Base-by-base conservation (phyloP, 345 rosid genomes). In the Hypericum perforatum region DNA sequence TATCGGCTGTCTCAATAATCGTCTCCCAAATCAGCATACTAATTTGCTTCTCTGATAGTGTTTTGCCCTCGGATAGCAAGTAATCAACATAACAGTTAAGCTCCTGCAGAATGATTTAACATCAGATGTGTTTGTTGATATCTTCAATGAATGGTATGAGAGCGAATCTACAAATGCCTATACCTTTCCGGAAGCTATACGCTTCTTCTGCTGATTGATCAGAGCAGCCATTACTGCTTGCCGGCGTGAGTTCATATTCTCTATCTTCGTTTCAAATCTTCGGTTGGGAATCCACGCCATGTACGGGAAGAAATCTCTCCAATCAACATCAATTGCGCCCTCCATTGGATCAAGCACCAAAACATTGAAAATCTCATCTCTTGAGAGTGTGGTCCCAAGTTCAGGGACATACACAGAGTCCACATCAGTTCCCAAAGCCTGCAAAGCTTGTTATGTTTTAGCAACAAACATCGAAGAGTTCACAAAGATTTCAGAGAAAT, bases 271-370 rank as follows among this genome's bases (percentile, higher is more conserved):
- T 57, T 88, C 94, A 4, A 74, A 66, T 40, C 69, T 65, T 46
- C 61, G 73, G 56, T 77, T 87, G 0, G 98, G 96, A 65, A 87
- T 36, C 96, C 98, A 92, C 69, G 61, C 70, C 47, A 88, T 46
- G 68, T 81, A 85, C 0, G 96, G 95, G 71, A 92, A 92, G 82
- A 87, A 92, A 63, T 88, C 98, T 58, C 96, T 80, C 95, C 96
- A 88, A 48, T 92, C 95, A 46, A 85, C 96, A 29, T 81, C 95
- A 47, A 88, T 60, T 5, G 94, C 94, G 8, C 89, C 92, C 14
- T 73, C 84, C 91, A 92, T 85, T 68, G 80, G 73, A 55, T 85
- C 95, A 51, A 54, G 58, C 46, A 88, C 96, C 57, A 88, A 58
- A 53, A 70, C 52, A 50, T 70, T 63, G 47, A 67, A 74, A 41